A percentile compares a stretch with the other conserved stretches of the same genome.
Evolutionary conservation across 1,139 yeast species (phyloP).

Genomic region (Saccharomyces uvarum): DNA sequence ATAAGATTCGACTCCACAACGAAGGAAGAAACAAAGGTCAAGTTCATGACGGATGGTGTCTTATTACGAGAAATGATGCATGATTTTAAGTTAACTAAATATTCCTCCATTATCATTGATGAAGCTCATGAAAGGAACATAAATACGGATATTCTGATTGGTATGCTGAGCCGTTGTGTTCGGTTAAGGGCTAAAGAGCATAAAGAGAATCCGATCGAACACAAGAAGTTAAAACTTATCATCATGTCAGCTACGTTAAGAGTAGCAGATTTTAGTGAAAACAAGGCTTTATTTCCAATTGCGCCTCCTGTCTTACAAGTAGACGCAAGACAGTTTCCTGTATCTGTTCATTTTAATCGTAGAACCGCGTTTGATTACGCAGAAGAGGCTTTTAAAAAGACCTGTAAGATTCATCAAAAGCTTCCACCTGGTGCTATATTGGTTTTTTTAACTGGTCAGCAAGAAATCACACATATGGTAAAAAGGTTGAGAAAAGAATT

Average conservation of each 20-base stretch:
- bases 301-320: conserved; percentile 89
- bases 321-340: conserved; percentile 94
- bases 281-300: conserved; percentile 52
- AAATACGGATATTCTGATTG: conserved; percentile 91
- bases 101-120: conserved; percentile 82
- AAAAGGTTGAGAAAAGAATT: conserved; percentile 60
- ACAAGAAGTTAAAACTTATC: conserved; percentile 57
- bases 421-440: conserved; percentile 93
- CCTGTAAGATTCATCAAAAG: conserved; percentile 76
- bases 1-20: conserved; percentile 81
- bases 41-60: conserved; percentile 99
- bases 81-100: conserved; percentile 71
- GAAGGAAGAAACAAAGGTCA: conserved; percentile 65
- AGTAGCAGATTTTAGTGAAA: conserved; percentile 87
- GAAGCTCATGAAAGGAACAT: conserved; percentile 97
- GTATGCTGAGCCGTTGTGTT: conserved; percentile 85
- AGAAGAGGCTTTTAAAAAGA: conserved; percentile 79
- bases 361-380: conserved; percentile 70
- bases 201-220: conserved; percentile 39
- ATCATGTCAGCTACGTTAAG: conserved; percentile 95
- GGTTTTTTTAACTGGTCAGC: conserved; percentile 88
- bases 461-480: conserved; percentile 76
- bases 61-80: conserved; percentile 83
- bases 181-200: conserved; percentile 58
- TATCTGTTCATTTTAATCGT: conserved; percentile 81